A percentile compares a stretch with the other conserved stretches of the same genome.
phyloP scores from a whole-genome alignment of 345 rosid species.

The Linum lewisii region DNA sequence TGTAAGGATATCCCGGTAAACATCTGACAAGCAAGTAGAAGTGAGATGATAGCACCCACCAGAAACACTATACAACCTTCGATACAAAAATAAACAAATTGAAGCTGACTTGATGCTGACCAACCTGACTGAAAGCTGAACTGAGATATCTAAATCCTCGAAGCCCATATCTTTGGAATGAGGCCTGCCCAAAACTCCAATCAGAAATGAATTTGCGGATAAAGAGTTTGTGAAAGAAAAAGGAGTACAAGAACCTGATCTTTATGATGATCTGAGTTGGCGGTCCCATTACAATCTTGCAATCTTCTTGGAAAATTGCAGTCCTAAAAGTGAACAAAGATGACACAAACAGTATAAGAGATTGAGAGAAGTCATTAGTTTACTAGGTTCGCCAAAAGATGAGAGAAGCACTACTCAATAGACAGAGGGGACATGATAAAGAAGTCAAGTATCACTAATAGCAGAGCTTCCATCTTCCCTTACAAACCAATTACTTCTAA shows the following conservation, averaged over 20 bases:
- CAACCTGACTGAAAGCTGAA: conserved; percentile 67
- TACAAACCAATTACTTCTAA: neutral
- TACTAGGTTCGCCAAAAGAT: neutral
- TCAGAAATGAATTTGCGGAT: conserved; percentile 13
- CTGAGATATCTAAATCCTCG: conserved; percentile 78
- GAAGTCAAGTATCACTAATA: neutral
- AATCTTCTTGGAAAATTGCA: conserved; percentile 91
- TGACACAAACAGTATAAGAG: neutral
- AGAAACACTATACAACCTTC: neutral
- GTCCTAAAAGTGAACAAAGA: conserved; percentile 31
- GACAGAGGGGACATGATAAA: neutral
- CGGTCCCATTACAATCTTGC: conserved; percentile 48
- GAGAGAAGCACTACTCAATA: neutral
- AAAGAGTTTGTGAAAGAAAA: conserved; percentile 12
- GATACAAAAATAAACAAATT: conserved; percentile 3
- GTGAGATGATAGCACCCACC: conserved; percentile 1
- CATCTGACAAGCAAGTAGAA: conserved; percentile 38
- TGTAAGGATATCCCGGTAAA: conserved; percentile 93
- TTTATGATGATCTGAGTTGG: conserved; percentile 58
- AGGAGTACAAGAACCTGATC: conserved; percentile 48
- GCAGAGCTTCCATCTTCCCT: neutral
- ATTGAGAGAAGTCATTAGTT: neutral
- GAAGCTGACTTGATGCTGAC: conserved; percentile 8
- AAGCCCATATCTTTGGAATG: conserved; percentile 84
- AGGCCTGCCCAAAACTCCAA: conserved; percentile 55